Evolutionary conservation across 139 green algal species (phyloP).

Genomic region (Trebouxia sp.): DNA sequence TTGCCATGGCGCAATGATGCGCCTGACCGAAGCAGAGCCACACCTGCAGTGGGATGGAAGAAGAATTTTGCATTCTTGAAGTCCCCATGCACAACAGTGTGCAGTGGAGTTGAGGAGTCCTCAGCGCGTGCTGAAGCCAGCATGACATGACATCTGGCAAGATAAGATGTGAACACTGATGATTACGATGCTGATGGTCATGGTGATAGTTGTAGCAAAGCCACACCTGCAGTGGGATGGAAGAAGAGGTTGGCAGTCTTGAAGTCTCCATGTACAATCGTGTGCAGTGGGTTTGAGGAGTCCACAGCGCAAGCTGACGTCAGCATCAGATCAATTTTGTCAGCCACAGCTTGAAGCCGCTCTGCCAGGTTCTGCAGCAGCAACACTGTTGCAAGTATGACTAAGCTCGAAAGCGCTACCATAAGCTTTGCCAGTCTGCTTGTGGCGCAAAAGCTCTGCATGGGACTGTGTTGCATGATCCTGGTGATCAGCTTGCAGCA

Average conservation of each 20-base stretch:
- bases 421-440: background rate
- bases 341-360: background rate
- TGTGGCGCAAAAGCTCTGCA: no score
- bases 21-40: no score
- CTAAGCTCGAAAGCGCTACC: background rate
- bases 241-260: conserved; percentile 27
- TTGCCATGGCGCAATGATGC: no score
- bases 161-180: no score
- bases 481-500: no score
- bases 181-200: no score
- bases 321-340: background rate
- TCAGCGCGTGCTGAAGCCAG: background rate
- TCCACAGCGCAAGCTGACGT: background rate
- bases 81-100: background rate
- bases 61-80: conserved; percentile 24
- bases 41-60: background rate
- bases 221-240: background rate
- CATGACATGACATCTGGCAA: no score
- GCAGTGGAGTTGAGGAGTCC: no score
- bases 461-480: no score
- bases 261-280: conserved; percentile 14
- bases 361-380: background rate
- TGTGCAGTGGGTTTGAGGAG: no score
- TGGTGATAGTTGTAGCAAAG: no score
- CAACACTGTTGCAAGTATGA: background rate